phyloP scores from a whole-genome alignment of 495 filamentous ascomycete genomes.

The Collariella sp. region DNA sequence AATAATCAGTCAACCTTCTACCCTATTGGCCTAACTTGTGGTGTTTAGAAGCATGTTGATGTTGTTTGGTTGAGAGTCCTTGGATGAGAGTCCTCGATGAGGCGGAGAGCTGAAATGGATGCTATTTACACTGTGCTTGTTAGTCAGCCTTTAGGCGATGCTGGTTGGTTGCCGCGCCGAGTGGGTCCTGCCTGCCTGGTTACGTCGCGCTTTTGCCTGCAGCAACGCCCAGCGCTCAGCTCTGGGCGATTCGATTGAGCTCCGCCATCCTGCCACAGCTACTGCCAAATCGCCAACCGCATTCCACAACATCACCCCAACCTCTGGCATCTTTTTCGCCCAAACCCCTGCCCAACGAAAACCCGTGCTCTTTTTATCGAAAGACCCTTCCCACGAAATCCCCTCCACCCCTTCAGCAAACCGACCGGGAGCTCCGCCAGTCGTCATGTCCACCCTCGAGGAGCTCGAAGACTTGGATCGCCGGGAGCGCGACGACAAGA shows the following conservation, averaged over 20 bases:
- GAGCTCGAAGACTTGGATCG: slow-evolving; percentile 41
- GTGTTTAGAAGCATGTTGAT: too few species aligned
- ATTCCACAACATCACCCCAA: slow-evolving; percentile 12
- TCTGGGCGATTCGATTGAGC: slow-evolving; percentile 22
- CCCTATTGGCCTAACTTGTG: too few species aligned
- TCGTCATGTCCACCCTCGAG: slow-evolving; percentile 35
- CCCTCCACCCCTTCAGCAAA: background rate
- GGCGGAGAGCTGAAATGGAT: background rate
- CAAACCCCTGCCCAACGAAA: background rate
- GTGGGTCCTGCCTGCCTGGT: slow-evolving; percentile 21
- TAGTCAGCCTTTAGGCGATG: slow-evolving; percentile 10
- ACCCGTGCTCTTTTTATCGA: background rate
- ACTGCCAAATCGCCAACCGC: slow-evolving; percentile 11
- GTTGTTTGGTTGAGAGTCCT: too few species aligned
- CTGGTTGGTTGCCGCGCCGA: slow-evolving; percentile 5
- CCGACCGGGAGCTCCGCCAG: background rate
- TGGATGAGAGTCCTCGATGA: too few species aligned
- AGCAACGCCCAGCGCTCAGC: slow-evolving; percentile 19
- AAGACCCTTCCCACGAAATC: too few species aligned
- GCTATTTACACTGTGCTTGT: background rate
- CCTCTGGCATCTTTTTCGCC: too few species aligned
- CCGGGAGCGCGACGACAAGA: slow-evolving; percentile 71
- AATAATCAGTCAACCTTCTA: too few species aligned
- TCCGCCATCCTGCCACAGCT: slow-evolving; percentile 16
- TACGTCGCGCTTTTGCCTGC: slow-evolving; percentile 35